Evolutionary conservation across 768 basidiomycete genomes (phyloP), one percentile per base, ranked within the genome.

Genomic region (Mycena albidolilacea): DNA sequence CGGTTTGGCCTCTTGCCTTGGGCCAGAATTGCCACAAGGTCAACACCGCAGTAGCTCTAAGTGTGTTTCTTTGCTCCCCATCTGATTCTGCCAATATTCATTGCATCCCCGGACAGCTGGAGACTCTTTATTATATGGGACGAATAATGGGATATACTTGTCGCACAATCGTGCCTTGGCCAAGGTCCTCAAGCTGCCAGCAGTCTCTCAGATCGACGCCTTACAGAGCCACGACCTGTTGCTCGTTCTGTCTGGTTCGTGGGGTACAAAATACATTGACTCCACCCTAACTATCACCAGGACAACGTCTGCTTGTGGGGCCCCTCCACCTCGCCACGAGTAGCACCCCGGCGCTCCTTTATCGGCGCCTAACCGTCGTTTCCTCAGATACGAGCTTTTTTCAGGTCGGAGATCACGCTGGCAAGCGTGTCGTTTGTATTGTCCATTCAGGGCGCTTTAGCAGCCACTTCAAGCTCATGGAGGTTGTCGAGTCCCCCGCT

Each of bases 191-290:
- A 75, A 72, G 46, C 46, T 75, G 63, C 71, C 71, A 58, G 71
- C 71, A 7, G 68, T 73, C 55, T 66, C 75, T n/a, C 75, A 75
- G 57, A 70, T 75, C n/a, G 71, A 73, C 64, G 60, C 37, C n/a
- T 44, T 75, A 15, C 59, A 62, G 48, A 35, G 50, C 10, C 64
- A 75, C 7, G 52, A 72, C 37, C 39, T 75, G 54, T 30, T 75
- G 10, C 60, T 75, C 48, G 30, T 75, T 15, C 65, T 75, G 23
- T 75, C 75, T 21, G 68, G 75, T 70, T 7, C 19, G 74, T 50
- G 41, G 37, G 14, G 11, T 23, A 6, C 21, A 6, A 7, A 3
- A 23, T 39, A 44, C 15, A 17, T 46, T 7, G 15, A 44, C 58
- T 43, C 5, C 43, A 37, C 15, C 11, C 21, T 48, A 41, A 59